These are phyloP conservation scores for Cyamopsis tetragonoloba DNA, from an alignment of 306 rosid species.

Conservation along the genomic window DNA sequence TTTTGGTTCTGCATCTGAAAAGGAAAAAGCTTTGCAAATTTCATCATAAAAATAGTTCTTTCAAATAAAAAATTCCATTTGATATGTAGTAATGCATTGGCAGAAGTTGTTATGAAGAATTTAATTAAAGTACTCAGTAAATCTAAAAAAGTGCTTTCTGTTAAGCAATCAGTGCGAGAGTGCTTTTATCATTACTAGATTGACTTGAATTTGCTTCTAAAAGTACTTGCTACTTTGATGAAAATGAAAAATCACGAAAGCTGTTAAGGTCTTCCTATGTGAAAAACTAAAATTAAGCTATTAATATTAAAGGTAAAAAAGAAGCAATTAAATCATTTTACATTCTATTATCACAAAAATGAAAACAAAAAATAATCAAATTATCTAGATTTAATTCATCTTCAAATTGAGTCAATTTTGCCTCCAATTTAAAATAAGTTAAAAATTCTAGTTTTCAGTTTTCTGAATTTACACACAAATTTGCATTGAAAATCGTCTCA, in stretches of 20 bases:
- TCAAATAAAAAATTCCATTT: neutral
- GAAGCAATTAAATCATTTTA: neutral
- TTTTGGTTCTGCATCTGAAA: constrained; percentile 15
- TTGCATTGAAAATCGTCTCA: too few species aligned
- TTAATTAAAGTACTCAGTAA: neutral
- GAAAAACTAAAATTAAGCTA: too few species aligned
- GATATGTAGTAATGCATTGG: constrained; percentile 6
- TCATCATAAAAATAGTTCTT: neutral
- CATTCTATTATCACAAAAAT: too few species aligned
- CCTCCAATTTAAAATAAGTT: too few species aligned
- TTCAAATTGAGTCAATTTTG: too few species aligned
- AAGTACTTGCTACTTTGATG: neutral
- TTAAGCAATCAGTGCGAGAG: neutral
- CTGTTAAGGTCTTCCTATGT: neutral
- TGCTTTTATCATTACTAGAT: neutral
- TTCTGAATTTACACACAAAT: too few species aligned
- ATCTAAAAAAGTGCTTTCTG: neutral
- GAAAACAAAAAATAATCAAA: too few species aligned
- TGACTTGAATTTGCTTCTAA: neutral
- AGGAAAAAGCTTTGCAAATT: constrained; percentile 13
- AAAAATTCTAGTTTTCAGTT: too few species aligned
- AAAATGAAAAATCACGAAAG: neutral
- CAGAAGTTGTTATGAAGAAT: neutral
- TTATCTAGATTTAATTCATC: too few species aligned
- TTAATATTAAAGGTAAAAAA: too few species aligned